These are phyloP conservation scores for Phytophthora fragariae DNA, from an alignment of 352 stramenopile genomes.

Conservation along the genomic window DNA sequence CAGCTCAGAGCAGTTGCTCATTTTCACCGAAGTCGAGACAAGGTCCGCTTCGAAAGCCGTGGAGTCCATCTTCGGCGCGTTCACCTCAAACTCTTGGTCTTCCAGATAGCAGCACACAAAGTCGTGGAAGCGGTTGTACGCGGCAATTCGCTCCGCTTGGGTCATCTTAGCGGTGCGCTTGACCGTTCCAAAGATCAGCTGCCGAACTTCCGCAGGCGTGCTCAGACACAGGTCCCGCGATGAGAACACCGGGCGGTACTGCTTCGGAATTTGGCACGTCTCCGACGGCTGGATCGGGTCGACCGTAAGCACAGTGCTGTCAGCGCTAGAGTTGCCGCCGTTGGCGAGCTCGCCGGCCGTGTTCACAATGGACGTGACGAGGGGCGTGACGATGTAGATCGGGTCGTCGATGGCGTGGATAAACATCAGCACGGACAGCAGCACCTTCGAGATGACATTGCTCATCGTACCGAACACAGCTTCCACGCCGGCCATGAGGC, in stretches of 20 bases:
- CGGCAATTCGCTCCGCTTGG: slow-evolving; percentile 16
- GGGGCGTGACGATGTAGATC: slow-evolving; percentile 3
- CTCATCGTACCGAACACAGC: slow-evolving; percentile 30
- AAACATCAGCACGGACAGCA: slow-evolving; percentile 36
- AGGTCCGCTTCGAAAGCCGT: slow-evolving; percentile 21
- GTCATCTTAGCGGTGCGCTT: slow-evolving; percentile 27
- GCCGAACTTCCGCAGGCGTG: slow-evolving; percentile 9
- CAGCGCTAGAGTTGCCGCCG: neutral
- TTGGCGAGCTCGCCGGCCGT: slow-evolving; percentile 5
- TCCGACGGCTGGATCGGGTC: slow-evolving; percentile 16
- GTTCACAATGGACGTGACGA: slow-evolving; percentile 32
- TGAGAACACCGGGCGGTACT: slow-evolving; percentile 29
- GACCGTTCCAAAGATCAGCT: slow-evolving; percentile 31
- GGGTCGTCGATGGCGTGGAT: slow-evolving; percentile 40
- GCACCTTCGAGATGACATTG: slow-evolving; percentile 16
- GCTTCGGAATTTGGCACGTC: slow-evolving; percentile 25
- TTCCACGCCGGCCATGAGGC: slow-evolving; percentile 32
- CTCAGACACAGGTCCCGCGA: slow-evolving; percentile 37
- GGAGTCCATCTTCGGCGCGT: slow-evolving; percentile 16
- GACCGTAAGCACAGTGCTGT: slow-evolving; percentile 5
- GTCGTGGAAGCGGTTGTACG: slow-evolving; percentile 37
- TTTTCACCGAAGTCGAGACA: slow-evolving; percentile 17
- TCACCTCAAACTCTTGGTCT: slow-evolving; percentile 36
- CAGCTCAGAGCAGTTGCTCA: slow-evolving; percentile 19
- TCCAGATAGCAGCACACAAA: slow-evolving; percentile 36